phyloP scores from a whole-genome alignment of 2,329 filamentous ascomycete species.

The Diaporthe longicolla region DNA sequence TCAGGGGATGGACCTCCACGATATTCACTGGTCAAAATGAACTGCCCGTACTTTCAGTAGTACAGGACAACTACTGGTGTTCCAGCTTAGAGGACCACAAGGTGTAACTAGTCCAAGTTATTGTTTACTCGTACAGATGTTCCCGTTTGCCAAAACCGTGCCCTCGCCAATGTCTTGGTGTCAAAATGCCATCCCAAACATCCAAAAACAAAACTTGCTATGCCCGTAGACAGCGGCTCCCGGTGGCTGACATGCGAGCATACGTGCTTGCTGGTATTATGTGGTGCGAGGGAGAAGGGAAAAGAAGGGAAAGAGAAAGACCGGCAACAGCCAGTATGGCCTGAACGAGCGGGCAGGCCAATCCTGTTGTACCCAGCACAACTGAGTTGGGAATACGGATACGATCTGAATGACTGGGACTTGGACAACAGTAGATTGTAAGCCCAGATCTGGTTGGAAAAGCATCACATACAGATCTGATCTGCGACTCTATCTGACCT shows the following conservation, averaged over 20 bases:
- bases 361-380: neutral
- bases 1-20: neutral
- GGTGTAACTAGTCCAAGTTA: too few relatives aligned
- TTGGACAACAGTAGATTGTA: neutral
- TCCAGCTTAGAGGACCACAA: too few relatives aligned
- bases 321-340: neutral
- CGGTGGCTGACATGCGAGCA: neutral
- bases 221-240: neutral
- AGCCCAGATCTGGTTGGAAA: conserved; percentile 3
- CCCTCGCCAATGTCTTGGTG: neutral
- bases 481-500: conserved; percentile 20
- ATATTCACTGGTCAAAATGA: neutral
- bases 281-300: too few relatives aligned
- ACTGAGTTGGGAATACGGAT: conserved; percentile 10
- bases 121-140: neutral
- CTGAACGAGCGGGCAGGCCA: too few relatives aligned
- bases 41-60: neutral
- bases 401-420: neutral
- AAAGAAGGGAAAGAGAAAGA: neutral
- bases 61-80: too few relatives aligned
- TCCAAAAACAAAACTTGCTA: too few relatives aligned
- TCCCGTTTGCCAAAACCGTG: neutral
- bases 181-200: neutral
- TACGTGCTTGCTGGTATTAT: neutral
- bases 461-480: conserved; percentile 16